phyloP scores from a whole-genome alignment of 2,329 filamentous ascomycete genomes.

The Aspergillus pseudoviridinutans region DNA sequence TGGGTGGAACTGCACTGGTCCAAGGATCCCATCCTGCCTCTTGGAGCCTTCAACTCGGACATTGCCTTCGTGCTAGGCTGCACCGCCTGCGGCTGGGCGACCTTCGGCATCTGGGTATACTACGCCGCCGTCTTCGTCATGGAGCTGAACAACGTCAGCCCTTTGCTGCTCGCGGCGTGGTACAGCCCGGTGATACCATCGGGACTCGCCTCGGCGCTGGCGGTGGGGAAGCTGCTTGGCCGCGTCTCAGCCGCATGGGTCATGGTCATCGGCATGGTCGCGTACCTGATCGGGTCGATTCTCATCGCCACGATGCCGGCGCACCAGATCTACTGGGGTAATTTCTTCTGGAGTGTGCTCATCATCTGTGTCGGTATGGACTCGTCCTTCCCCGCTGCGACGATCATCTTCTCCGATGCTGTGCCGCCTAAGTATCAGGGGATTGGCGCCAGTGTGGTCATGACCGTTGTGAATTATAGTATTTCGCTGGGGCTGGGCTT shows the following conservation, averaged over 20 bases:
- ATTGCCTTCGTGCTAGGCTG: constrained; percentile 38
- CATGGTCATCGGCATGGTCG: constrained; percentile 12
- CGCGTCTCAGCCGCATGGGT: constrained; percentile 9
- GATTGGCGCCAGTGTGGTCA: constrained; percentile 8
- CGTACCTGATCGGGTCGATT: constrained; percentile 6
- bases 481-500: constrained; percentile 15
- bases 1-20: constrained; percentile 45
- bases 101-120: constrained; percentile 42
- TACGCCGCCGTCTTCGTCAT: constrained; percentile 21
- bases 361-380: constrained; percentile 9
- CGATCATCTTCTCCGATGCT: constrained; percentile 8
- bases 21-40: constrained; percentile 52
- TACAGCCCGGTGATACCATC: constrained; percentile 10
- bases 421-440: constrained; percentile 11
- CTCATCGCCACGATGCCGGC: constrained; percentile 8
- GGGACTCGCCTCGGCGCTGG: constrained; percentile 8
- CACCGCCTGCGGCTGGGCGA: constrained; percentile 39
- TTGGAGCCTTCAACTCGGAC: constrained; percentile 29
- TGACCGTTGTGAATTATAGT: constrained; percentile 11
- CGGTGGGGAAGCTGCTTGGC: constrained; percentile 12
- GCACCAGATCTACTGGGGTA: constrained; percentile 9
- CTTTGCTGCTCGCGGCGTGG: constrained; percentile 7
- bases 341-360: constrained; percentile 4
- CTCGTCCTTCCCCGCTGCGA: constrained; percentile 11
- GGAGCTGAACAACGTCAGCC: not conserved